These are phyloP conservation scores for Apophysomyces trapeziformis DNA, from an alignment of 371 early-diverging fungal species.

Conservation along the genomic window DNA sequence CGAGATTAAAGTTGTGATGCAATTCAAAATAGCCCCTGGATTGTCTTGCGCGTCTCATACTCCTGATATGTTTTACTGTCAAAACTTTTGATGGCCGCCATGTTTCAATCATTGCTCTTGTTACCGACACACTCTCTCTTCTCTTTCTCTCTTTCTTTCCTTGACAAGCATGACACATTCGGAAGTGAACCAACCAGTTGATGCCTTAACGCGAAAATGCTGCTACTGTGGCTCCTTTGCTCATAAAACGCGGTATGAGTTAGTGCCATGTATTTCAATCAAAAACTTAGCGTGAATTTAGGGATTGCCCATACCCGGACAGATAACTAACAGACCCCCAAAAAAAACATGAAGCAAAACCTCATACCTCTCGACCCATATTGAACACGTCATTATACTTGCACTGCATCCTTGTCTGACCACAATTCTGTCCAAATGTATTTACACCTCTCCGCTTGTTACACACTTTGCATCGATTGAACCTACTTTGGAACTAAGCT, in stretches of 20 bases:
- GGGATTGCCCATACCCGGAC: not conserved
- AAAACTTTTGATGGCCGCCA: too few species aligned
- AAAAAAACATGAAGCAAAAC: not conserved
- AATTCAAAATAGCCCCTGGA: not conserved
- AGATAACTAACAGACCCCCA: not conserved
- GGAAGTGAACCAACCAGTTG: not conserved
- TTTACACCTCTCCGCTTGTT: too few species aligned
- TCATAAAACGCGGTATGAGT: not conserved
- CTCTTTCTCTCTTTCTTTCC: not conserved
- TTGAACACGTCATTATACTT: too few species aligned
- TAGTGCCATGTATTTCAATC: not conserved
- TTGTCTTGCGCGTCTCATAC: not conserved
- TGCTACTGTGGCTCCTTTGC: not conserved
- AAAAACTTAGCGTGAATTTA: not conserved
- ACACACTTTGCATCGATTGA: too few species aligned
- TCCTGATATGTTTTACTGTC: not conserved
- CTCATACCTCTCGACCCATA: too few species aligned
- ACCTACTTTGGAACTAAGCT: too few species aligned
- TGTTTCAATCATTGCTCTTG: not conserved
- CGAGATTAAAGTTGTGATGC: not conserved
- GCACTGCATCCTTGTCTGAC: too few species aligned
- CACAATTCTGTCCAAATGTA: too few species aligned
- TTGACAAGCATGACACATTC: not conserved
- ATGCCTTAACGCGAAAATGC: not conserved
- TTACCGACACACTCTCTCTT: not conserved